Evolutionary conservation across 306 rosid genomes (phyloP).

Genomic region (Trifolium fragiferum): DNA sequence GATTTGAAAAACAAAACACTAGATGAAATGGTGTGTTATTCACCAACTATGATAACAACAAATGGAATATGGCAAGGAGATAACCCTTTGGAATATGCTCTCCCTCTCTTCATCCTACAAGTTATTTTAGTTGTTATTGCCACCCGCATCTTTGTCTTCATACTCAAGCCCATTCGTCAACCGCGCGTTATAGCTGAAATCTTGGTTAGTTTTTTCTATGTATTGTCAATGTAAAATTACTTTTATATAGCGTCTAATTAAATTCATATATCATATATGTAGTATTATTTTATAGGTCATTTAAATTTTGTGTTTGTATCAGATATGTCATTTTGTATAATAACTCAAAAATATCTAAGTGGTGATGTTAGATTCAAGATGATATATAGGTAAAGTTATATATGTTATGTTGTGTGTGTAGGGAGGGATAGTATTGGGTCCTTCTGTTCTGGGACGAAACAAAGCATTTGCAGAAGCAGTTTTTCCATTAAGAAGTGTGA

Average conservation of each 20-base stretch:
- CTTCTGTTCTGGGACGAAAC: slow-evolving; percentile 71
- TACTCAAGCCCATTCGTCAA: slow-evolving; percentile 86
- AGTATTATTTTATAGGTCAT: no score
- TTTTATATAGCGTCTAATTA: no score
- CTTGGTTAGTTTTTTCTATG: slow-evolving; percentile 52
- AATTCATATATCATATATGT: neutral
- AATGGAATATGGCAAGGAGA: slow-evolving; percentile 81
- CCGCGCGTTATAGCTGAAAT: slow-evolving; percentile 94
- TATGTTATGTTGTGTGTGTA: slow-evolving; percentile 27
- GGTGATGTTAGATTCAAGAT: no score
- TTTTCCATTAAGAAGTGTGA: slow-evolving; percentile 71
- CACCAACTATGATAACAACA: slow-evolving; percentile 77
- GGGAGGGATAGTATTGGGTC: slow-evolving; percentile 89
- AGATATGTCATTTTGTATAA: no score
- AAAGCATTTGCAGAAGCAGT: slow-evolving; percentile 47
- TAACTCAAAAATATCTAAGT: no score
- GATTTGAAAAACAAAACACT: slow-evolving; percentile 2
- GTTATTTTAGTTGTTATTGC: slow-evolving; percentile 60
- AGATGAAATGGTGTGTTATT: slow-evolving; percentile 60
- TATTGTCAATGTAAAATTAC: neutral
- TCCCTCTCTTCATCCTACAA: slow-evolving; percentile 85
- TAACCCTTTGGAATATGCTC: slow-evolving; percentile 79
- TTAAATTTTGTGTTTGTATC: no score
- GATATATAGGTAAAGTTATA: neutral
- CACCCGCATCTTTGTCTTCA: slow-evolving; percentile 62